Conservation (phyloP, 305 asterid genomes). For the Andrographis paniculata region DNA sequence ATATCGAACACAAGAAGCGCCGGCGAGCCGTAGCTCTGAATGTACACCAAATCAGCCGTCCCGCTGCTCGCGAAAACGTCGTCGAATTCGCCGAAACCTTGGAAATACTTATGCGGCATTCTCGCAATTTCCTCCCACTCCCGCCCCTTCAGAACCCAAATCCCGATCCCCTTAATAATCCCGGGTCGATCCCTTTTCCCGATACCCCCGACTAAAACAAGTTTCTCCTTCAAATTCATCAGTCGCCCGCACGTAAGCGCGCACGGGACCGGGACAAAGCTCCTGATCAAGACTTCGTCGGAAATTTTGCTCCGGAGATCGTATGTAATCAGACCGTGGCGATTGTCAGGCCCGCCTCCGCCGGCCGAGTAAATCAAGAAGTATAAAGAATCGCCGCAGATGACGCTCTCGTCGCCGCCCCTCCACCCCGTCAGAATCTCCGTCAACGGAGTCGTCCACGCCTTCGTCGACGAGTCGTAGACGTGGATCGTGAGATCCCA, state of each 20-base stretch:
- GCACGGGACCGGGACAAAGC: constrained; percentile 64
- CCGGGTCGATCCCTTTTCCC: constrained; percentile 64
- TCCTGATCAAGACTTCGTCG: constrained; percentile 35
- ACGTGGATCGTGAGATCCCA: constrained; percentile 80
- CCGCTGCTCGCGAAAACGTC: constrained; percentile 95
- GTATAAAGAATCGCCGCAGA: constrained; percentile 63
- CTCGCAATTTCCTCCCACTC: constrained; percentile 71
- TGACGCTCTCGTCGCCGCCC: constrained; percentile 83
- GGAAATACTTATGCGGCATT: constrained; percentile 73
- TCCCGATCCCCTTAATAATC: constrained; percentile 73
- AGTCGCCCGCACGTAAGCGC: constrained; percentile 78
- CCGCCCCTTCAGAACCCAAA: constrained; percentile 60
- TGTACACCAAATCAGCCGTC: constrained; percentile 56
- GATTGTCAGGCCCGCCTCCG: constrained; percentile 41
- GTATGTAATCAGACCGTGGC: constrained; percentile 63
- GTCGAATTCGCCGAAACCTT: constrained; percentile 86
- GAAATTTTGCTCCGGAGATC: constrained; percentile 34
- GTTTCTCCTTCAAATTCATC: constrained; percentile 69
- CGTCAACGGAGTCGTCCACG: constrained; percentile 44
- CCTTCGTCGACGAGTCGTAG: constrained; percentile 43
- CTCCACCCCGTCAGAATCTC: constrained; percentile 82
- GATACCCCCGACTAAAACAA: constrained; percentile 83
- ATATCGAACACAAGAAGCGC: constrained; percentile 64
- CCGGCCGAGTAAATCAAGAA: constrained; percentile 67
- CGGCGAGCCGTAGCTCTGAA: constrained; percentile 81